Conservation (phyloP, 1,139 yeast genomes). For the Geotrichum macrosporum region DNA sequence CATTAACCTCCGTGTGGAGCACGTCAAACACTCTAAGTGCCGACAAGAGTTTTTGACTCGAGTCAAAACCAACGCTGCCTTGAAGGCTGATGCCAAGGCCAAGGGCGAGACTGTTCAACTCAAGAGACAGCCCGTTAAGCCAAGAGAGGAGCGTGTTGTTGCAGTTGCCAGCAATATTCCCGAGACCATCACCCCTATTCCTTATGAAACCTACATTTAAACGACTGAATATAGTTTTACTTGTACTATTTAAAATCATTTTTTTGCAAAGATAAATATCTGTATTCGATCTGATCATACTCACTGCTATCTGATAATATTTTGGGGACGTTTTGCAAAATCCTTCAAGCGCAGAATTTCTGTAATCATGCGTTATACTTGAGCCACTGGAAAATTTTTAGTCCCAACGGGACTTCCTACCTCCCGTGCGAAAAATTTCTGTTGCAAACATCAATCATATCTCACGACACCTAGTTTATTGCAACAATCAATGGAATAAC, state of each 20-base stretch:
- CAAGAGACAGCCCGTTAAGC: constrained; percentile 97
- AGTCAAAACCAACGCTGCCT: constrained; percentile 94
- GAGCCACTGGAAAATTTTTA: no score
- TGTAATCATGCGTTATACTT: no score
- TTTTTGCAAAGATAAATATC: neutral
- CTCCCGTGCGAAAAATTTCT: no score
- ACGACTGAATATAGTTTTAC: constrained; percentile 25
- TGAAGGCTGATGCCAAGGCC: constrained; percentile 90
- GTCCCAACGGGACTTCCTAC: no score
- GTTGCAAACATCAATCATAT: no score
- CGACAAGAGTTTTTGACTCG: constrained; percentile 98
- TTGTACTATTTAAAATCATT: constrained; percentile 4
- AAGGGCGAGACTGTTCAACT: constrained; percentile 85
- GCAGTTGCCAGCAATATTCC: constrained; percentile 74
- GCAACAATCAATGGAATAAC: no score
- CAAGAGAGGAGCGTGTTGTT: constrained; percentile 87
- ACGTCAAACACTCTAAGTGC: constrained; percentile 98
- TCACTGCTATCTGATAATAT: no score
- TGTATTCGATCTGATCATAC: no score
- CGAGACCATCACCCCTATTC: constrained; percentile 97
- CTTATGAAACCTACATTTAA: constrained; percentile 99
- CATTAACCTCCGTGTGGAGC: constrained; percentile 97
- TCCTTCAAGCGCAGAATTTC: no score
- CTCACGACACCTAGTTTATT: no score
- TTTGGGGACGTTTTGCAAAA: no score